Percentiles rank a stretch among this genome's conserved stretches.
phyloP scores from a whole-genome alignment of 768 basidiomycete species.

The Pulveroboletus sp. region DNA sequence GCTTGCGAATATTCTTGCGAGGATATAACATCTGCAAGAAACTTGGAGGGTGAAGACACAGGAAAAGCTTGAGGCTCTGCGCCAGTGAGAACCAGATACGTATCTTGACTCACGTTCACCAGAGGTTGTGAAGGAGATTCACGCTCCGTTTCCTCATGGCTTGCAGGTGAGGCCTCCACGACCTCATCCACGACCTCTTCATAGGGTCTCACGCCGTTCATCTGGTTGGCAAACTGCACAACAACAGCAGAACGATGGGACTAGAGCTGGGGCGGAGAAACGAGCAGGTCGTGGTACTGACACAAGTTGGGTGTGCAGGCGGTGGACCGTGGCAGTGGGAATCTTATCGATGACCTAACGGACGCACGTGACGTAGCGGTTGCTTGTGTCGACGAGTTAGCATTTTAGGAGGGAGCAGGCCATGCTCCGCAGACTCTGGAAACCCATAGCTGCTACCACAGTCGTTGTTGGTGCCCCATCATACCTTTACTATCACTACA shows the following conservation, averaged over 20 bases:
- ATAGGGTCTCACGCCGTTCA: constrained; percentile 12
- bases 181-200: constrained; percentile 3
- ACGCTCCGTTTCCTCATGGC: constrained; percentile 13
- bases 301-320: constrained; percentile 14
- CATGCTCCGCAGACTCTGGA: constrained; percentile 69
- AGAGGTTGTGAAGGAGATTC: constrained; percentile 22
- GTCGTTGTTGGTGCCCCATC: constrained; percentile 53
- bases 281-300: constrained; percentile 25
- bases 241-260: background rate
- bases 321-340: constrained; percentile 25
- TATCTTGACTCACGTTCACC: constrained; percentile 35
- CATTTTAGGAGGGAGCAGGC: background rate
- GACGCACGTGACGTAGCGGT: constrained; percentile 14
- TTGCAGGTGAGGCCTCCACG: background rate
- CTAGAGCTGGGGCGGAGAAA: constrained; percentile 1
- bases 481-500: constrained; percentile 52
- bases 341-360: constrained; percentile 15
- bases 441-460: constrained; percentile 53
- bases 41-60: constrained; percentile 23
- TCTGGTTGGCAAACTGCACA: constrained; percentile 7
- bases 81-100: constrained; percentile 24
- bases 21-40: constrained; percentile 5
- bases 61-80: constrained; percentile 31
- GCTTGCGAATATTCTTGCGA: constrained; percentile 19
- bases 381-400: background rate